Evolutionary conservation across 2,329 filamentous ascomycete genomes (phyloP).

Genomic region (Boeremia exigua): DNA sequence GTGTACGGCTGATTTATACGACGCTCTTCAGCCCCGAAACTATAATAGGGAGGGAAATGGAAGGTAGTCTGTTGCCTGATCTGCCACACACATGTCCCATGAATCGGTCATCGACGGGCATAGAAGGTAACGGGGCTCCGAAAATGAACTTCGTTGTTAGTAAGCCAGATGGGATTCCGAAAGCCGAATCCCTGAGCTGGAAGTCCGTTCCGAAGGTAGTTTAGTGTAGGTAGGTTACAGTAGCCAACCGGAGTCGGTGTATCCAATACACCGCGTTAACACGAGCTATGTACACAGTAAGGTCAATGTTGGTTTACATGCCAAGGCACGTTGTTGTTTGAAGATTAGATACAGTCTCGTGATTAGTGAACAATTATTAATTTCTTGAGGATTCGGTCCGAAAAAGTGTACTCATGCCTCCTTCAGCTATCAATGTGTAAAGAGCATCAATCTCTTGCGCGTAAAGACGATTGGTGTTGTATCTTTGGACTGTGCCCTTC

Average conservation of each 20-base stretch:
- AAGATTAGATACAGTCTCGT: too few species aligned
- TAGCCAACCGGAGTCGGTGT: not conserved
- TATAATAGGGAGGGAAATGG: not conserved
- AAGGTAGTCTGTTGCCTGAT: not conserved
- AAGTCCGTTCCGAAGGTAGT: not conserved
- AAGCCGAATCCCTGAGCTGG: constrained; percentile 7
- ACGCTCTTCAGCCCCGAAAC: not conserved
- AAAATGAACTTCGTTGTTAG: not conserved
- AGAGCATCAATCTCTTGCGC: constrained; percentile 56
- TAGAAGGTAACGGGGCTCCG: not conserved
- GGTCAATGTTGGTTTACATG: not conserved
- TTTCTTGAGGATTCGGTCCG: constrained; percentile 9
- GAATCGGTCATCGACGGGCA: not conserved
- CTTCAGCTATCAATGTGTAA: constrained; percentile 39
- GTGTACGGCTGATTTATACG: not conserved
- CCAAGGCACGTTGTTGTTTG: not conserved
- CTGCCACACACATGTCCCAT: not conserved
- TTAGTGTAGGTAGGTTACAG: not conserved
- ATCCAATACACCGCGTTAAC: not conserved
- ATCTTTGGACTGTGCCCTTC: constrained; percentile 56
- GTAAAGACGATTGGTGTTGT: constrained; percentile 51
- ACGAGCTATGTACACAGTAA: too few species aligned
- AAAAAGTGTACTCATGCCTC: constrained; percentile 16
- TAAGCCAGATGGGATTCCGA: not conserved
- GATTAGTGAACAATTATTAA: not conserved